Conservation (phyloP, 2,329 filamentous ascomycete genomes). For the Ceratocystis albifundus region DNA sequence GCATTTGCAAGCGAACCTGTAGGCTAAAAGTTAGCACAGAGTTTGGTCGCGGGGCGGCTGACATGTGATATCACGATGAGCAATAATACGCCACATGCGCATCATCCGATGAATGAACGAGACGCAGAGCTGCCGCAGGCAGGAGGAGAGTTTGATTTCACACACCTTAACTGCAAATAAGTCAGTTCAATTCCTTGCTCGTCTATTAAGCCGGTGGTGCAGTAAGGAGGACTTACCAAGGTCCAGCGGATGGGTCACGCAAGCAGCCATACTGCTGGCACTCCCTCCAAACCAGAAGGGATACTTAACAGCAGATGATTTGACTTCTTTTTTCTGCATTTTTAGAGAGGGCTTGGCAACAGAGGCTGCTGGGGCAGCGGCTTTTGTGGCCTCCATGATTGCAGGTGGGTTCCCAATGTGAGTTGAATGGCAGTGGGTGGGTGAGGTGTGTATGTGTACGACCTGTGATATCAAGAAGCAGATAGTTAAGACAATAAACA, state of each 20-base stretch:
- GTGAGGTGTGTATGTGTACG: neutral
- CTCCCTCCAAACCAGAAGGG: constrained; percentile 96
- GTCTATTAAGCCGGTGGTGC: neutral
- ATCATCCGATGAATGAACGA: neutral
- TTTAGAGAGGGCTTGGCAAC: constrained; percentile 4
- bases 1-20: constrained; percentile 79
- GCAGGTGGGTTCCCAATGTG: neutral
- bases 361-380: neutral
- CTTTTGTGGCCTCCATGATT: constrained; percentile 18
- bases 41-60: neutral
- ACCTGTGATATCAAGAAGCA: neutral
- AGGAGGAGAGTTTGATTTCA: neutral
- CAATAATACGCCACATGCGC: constrained; percentile 5
- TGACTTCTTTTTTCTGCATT: constrained; percentile 21
- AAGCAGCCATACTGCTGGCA: constrained; percentile 81
- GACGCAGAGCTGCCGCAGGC: neutral
- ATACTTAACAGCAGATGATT: constrained; percentile 43
- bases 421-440: neutral
- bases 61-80: constrained; percentile 13
- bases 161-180: constrained; percentile 41
- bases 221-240: constrained; percentile 49
- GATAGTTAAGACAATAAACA: neutral
- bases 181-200: constrained; percentile 4
- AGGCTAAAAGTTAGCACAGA: constrained; percentile 15
- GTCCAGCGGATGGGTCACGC: constrained; percentile 87